Conservation (phyloP, 306 rosid genomes). For the Benincasa hispida region DNA sequence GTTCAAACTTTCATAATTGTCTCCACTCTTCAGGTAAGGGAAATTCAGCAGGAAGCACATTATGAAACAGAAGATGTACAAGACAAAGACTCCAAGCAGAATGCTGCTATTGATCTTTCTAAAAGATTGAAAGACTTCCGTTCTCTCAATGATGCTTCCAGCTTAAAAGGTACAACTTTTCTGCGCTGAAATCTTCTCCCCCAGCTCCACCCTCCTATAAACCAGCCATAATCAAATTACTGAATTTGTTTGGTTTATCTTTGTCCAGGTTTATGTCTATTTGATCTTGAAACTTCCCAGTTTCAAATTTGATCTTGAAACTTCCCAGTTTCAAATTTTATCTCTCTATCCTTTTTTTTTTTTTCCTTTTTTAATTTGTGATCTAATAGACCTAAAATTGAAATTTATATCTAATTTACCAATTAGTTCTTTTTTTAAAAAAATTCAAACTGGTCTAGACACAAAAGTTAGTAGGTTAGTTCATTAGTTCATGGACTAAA, state of each 20-base stretch:
- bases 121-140: constrained; percentile 84
- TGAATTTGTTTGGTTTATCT: not conserved
- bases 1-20: not conserved
- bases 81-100: constrained; percentile 61
- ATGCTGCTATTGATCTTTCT: constrained; percentile 84
- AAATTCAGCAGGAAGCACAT: constrained; percentile 66
- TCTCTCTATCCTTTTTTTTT: too few relatives aligned
- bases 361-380: not conserved
- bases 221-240: not conserved
- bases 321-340: too few relatives aligned
- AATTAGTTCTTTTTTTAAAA: too few relatives aligned
- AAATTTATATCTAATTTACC: too few relatives aligned
- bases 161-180: constrained; percentile 53
- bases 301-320: too few relatives aligned
- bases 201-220: not conserved
- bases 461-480: not conserved
- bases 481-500: too few relatives aligned
- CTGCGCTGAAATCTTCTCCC: constrained; percentile 2
- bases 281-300: not conserved
- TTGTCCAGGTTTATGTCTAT: not conserved
- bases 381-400: too few relatives aligned
- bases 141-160: constrained; percentile 67
- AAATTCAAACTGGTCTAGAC: not conserved
- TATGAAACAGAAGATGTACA: constrained; percentile 40
- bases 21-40: constrained; percentile 49